Conservation (phyloP, 1,284 basidiomycete species). For the Puccinia hordei region DNA sequence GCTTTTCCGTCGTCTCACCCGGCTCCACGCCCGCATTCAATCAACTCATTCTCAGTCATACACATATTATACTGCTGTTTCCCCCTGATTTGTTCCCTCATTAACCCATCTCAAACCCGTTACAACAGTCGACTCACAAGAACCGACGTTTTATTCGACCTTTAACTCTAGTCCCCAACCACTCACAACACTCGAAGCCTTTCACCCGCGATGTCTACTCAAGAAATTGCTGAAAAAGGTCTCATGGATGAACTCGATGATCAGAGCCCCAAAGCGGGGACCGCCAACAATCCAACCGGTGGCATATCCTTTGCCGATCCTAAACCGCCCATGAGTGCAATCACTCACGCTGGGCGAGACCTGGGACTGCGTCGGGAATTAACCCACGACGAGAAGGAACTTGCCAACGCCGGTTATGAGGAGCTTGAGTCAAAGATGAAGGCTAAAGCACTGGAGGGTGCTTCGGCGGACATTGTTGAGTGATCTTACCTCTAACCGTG, state of each 20-base stretch:
- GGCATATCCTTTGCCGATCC: conserved; percentile 50
- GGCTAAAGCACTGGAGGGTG: conserved; percentile 43
- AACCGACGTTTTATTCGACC: not conserved
- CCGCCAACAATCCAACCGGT: not conserved
- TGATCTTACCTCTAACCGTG: not conserved
- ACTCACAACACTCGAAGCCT: not conserved
- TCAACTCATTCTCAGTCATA: not conserved
- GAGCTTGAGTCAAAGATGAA: conserved; percentile 64
- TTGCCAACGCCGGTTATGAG: conserved; percentile 70
- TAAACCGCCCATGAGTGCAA: conserved; percentile 7
- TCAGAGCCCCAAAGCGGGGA: not conserved
- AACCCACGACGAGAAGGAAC: conserved; percentile 69
- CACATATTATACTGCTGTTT: not conserved
- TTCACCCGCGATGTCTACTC: not conserved
- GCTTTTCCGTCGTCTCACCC: not conserved
- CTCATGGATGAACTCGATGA: not conserved
- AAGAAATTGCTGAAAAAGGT: not conserved
- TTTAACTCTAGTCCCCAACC: not conserved
- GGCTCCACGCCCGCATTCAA: not conserved
- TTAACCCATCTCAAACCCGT: not conserved
- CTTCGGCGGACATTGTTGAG: conserved; percentile 33
- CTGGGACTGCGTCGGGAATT: conserved; percentile 67
- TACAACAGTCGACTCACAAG: not conserved
- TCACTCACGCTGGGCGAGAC: conserved; percentile 19
- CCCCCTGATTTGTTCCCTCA: not conserved